Base-by-base conservation (phyloP, 1,284 basidiomycete genomes). In the Tylopilus sp. region DNA sequence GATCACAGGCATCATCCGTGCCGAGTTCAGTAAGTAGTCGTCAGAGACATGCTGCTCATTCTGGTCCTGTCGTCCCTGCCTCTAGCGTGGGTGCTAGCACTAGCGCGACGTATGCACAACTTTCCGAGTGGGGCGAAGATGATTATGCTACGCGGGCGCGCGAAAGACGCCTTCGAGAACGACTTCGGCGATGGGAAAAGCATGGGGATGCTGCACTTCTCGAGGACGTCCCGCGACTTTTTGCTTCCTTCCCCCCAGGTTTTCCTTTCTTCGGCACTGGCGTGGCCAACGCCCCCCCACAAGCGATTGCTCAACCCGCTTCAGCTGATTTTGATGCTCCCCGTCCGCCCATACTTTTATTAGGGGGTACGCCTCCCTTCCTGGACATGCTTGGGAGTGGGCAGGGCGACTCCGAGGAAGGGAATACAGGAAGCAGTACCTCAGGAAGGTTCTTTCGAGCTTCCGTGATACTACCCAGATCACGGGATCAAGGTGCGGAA, bases 121-220 rank as follows among this genome's bases (percentile, higher is more conserved):
- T 39, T 26, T 60, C 69, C 12, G 82, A 83, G 31, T 87, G 79
- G 74, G 72, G 75, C 29, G 86, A 89, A 62, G 81, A 80, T 53
- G 78, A 82, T 39, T 63, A 68, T 29, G 79, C 86, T 2, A 81
- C 82, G 45, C 77, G 75, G 49, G 78, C 79, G 1, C 74, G 88
- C 46, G 89, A 90, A 66, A 76, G 71, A 55, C 79, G 88, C 13
- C 73, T 89, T 40, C 76, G 79, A 37, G 78, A 82, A 11, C 77
- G 86, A 31, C 69, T 91, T 37, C 76, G 74, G 48, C 81, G 76
- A 56, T 91, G 88, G 88, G 84, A 87, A 56, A 76, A 71, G 55
- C 75, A 78, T 18, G 63, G 63, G 25, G 79, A 85, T 53, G 58
- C 68, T 18, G 64, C 71, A 7, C 67, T 86, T 15, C 66, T 75